These are phyloP conservation scores for Trichoderma sp. DNA, from an alignment of 2,329 filamentous ascomycete genomes.

Conservation along the genomic window DNA sequence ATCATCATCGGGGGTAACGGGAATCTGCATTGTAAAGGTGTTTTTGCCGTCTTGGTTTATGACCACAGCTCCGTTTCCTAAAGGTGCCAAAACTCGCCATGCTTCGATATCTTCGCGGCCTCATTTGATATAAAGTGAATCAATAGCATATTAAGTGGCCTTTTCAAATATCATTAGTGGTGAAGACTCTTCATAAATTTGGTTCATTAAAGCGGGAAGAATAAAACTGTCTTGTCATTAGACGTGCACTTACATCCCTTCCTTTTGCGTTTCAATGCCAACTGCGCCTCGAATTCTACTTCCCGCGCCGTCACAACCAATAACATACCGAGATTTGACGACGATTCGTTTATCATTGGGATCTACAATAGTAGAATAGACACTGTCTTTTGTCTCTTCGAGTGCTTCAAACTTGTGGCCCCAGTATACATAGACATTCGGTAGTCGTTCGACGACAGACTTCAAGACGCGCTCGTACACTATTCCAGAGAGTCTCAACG, in stretches of 20 bases:
- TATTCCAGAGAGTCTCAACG: background rate
- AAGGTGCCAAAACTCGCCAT: background rate
- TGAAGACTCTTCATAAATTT: background rate
- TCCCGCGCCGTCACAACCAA: background rate
- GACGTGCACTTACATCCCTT: background rate
- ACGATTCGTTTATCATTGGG: background rate
- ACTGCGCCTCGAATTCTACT: background rate
- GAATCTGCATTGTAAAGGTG: background rate
- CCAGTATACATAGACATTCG: background rate
- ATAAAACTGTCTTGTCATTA: background rate
- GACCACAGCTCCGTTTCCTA: background rate
- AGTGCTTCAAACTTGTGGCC: background rate
- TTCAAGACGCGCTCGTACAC: background rate
- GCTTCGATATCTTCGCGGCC: background rate
- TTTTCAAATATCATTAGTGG: background rate
- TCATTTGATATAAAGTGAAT: background rate
- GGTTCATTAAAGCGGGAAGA: too few species aligned
- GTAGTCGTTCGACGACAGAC: background rate
- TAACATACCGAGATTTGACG: background rate
- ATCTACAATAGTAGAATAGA: background rate
- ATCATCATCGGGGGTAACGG: background rate
- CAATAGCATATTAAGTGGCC: background rate
- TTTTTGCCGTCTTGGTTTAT: background rate
- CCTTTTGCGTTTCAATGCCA: background rate
- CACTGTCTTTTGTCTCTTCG: background rate